Base-by-base conservation (phyloP, 805 yeast genomes). In the Limtongozyma cylindracea region DNA sequence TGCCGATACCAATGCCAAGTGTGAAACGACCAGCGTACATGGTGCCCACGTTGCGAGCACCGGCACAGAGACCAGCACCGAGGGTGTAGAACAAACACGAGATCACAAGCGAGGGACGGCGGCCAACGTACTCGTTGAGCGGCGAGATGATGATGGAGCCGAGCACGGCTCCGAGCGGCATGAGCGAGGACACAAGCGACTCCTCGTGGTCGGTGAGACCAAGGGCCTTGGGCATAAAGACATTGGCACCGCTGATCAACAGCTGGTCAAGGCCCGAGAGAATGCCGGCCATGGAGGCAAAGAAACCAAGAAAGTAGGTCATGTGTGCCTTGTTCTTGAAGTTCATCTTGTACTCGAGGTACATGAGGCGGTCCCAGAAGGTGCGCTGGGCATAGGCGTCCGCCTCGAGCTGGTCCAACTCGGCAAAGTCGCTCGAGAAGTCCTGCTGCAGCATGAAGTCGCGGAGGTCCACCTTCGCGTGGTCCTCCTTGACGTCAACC, bases 161-260 rank as follows among this genome's bases (percentile, higher is more conserved):
- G 14, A 56, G 55, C 40, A 66, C 56, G 16, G 71, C 74, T 30
- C 74, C 76, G 20, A 67, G 41, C n/a, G 76, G 74, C 69, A 66
- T 62, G 24, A 62, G 48, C 14, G 69, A 48, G 18, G 62, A 51
- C 11, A 65, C 56, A 27, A 65, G 47, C 2, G 73, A 64, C 23
- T 43, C 45, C 30, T 66, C 49, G 29, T 47, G 43, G 4, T 43
- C 25, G 11, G 46, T 32, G 20, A 66, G 40, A 16, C 37, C 19
- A 16, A 66, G 45, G 12, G 47, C 50, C 2, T 38, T 37, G 10
- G 43, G 46, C 55, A 65, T 53, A 12, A 59, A 58, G 24, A 60
- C 46, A 16, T 53, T 45, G 3, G 76, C 76, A 35, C 74, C 76
- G 13, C 65, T 53, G 27, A 67, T 67, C 19, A 66, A 50, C 11